Percentiles rank a stretch among this genome's conserved stretches.
phyloP scores from a whole-genome alignment of 345 rosid species.

The Microthlaspi erraticum region DNA sequence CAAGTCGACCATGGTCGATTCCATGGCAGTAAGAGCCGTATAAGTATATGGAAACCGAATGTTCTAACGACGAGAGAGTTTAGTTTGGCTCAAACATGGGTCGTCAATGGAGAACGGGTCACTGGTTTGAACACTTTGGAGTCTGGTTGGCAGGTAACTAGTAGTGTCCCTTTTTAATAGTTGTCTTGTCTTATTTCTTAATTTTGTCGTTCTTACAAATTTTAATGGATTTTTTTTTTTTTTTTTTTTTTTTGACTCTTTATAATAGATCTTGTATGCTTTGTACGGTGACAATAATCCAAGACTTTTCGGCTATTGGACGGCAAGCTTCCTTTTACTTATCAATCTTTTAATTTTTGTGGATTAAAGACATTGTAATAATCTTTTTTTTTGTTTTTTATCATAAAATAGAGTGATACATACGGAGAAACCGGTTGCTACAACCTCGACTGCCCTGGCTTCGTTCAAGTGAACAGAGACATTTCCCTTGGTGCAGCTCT shows the following conservation, averaged over 20 bases:
- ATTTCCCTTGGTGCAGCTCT: conserved; percentile 65
- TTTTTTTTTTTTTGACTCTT: conserved; percentile 7
- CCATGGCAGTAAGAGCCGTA: conserved; percentile 39
- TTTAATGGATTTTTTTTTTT: background rate
- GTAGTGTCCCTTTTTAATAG: background rate
- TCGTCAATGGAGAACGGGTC: conserved; percentile 50
- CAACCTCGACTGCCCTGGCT: conserved; percentile 66
- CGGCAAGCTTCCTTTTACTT: conserved; percentile 12
- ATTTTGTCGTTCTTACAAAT: background rate
- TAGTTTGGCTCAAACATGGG: conserved; percentile 72
- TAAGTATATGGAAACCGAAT: conserved; percentile 68
- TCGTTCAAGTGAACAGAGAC: conserved; percentile 62
- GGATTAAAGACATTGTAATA: background rate
- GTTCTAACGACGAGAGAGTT: conserved; percentile 51
- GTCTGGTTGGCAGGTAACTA: conserved; percentile 71
- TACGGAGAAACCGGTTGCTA: conserved; percentile 69
- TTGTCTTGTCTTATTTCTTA: too few relatives aligned
- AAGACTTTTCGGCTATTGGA: conserved; percentile 35
- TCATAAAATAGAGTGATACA: conserved; percentile 49
- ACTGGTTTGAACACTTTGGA: conserved; percentile 59
- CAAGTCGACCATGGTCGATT: conserved; percentile 12
- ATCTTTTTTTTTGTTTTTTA: too few relatives aligned
- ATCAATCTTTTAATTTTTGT: background rate
- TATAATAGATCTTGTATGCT: conserved; percentile 7
- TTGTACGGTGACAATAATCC: conserved; percentile 26